These are phyloP conservation scores for Boletus fagicola DNA, from an alignment of 768 basidiomycete genomes.

Conservation along the genomic window DNA sequence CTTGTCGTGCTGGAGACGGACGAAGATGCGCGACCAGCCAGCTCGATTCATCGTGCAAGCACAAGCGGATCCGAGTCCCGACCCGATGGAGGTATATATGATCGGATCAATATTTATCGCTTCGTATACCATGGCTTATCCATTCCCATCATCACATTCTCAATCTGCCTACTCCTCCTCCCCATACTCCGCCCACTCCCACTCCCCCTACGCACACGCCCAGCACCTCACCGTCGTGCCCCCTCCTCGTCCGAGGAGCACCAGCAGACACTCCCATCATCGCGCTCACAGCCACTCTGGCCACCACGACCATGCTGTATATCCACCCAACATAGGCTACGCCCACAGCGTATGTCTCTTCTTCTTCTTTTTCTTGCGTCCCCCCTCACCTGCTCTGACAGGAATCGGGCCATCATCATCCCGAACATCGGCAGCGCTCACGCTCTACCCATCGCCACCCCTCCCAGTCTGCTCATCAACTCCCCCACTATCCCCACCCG, in stretches of 20 bases:
- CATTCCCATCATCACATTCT: slow-evolving; percentile 17
- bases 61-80: slow-evolving; percentile 12
- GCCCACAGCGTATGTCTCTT: slow-evolving; percentile 15
- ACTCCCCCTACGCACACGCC: not conserved
- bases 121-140: slow-evolving; percentile 16
- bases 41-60: not conserved
- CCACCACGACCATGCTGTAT: not conserved
- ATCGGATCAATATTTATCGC: not conserved
- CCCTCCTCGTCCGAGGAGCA: slow-evolving; percentile 8
- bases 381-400: not conserved
- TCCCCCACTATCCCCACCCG: slow-evolving; percentile 16
- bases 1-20: slow-evolving; percentile 21
- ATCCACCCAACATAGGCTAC: slow-evolving; percentile 9
- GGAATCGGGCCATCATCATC: slow-evolving; percentile 23
- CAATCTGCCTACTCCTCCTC: not conserved
- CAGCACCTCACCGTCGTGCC: slow-evolving; percentile 11
- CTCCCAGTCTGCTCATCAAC: slow-evolving; percentile 20
- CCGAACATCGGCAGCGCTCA: slow-evolving; percentile 12
- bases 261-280: slow-evolving; percentile 18
- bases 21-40: slow-evolving; percentile 10
- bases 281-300: slow-evolving; percentile 7
- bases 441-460: slow-evolving; percentile 15
- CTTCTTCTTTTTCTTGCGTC: too few species aligned
- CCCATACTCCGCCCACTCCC: not conserved
- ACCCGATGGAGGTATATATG: slow-evolving; percentile 13